Evolutionary conservation across 257 asterid genomes (phyloP), one percentile per base, ranked within the genome.

Genomic region (Linaria vulgaris): DNA sequence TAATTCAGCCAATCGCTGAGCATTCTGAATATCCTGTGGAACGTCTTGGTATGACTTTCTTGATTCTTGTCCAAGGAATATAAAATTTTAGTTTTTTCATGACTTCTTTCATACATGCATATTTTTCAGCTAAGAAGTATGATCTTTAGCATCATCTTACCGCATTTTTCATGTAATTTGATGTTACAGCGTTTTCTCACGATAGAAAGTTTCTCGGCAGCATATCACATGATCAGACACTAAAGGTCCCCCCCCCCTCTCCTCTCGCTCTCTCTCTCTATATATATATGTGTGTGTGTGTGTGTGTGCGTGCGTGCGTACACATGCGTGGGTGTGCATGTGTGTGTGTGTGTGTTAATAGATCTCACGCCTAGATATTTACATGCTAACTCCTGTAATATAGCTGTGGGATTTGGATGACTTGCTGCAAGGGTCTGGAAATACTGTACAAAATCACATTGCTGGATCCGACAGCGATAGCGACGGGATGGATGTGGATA

Each of bases 1-100:
- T 89, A 67, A 87, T 92, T 59, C 97, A 92, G 76, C 97, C 97
- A 69, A 80, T 92, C 61, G 96, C 91, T 0, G 96, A 85, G 82
- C 97, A 92, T 72, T 92, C 99, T 13, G 88, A 89, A 59, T 75
- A 71, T 71, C 87, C 97, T 9, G 83, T 92, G 60, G 99, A 92
- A 61, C 88, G 94, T 75, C 96, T 92, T 53, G 99, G 97, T 92
- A 84, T 50, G 80, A 62, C 13, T 59, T 31, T 21, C 67, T 25
- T 53, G 17, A 44, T 44, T 5, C 15, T 13, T 44, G 11, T 44
- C 10, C 41, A 3, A 34, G 41, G 41, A 34, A 8, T 3, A 27
- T 27, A 34, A 8, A 34, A 34, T 34, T 30, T 34, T 34, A 34
- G 41, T 34, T 34, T 34, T 34, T 3, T 1, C 41, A 34, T 34